Conservation (phyloP, 176 grass and related monocot genomes). For the Triticum turgidum region DNA sequence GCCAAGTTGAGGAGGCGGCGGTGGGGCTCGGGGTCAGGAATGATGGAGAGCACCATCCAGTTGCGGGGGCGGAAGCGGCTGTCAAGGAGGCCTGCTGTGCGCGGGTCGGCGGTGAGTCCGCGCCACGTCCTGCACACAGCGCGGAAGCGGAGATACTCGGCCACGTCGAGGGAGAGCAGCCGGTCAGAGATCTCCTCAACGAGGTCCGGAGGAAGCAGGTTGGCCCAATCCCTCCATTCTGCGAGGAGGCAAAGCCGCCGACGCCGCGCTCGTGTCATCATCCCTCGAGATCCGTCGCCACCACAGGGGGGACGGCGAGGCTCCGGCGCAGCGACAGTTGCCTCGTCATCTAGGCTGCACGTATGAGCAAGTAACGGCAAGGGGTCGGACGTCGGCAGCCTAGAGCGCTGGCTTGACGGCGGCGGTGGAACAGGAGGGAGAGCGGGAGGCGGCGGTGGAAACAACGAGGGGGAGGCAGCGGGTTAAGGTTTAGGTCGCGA, state of each 20-base stretch:
- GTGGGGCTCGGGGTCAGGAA: too few relatives aligned
- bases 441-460: too few relatives aligned
- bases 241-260: neutral
- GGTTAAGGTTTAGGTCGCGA: too few relatives aligned
- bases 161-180: neutral
- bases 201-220: neutral
- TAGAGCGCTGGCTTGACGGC: too few relatives aligned
- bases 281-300: neutral
- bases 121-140: neutral
- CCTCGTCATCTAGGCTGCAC: too few relatives aligned
- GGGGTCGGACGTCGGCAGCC: too few relatives aligned
- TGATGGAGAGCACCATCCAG: neutral
- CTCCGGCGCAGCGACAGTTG: too few relatives aligned
- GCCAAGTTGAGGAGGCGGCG: neutral
- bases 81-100: neutral
- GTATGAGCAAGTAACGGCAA: too few relatives aligned
- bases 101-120: neutral
- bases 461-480: too few relatives aligned
- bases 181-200: neutral
- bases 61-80: neutral
- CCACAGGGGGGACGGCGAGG: too few relatives aligned
- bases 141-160: neutral
- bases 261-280: neutral
- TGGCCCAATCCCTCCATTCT: slow-evolving; percentile 14
- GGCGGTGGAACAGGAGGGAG: too few relatives aligned